Conservation (phyloP, 2,329 filamentous ascomycete species). For the Talaromyces sp. region DNA sequence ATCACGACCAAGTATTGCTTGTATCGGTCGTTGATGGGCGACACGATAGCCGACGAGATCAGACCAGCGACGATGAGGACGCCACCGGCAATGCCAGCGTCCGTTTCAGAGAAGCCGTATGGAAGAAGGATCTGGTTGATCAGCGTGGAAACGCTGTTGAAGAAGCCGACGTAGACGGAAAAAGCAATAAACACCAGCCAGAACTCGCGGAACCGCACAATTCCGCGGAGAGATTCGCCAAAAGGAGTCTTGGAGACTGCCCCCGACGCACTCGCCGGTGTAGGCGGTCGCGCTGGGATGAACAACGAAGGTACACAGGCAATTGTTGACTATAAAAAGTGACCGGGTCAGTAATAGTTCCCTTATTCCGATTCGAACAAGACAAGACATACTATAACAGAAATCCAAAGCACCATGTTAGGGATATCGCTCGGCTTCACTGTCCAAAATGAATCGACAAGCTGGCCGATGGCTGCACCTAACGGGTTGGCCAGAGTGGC, state of each 20-base stretch:
- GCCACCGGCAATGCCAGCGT: constrained; percentile 85
- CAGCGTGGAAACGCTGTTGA: constrained; percentile 85
- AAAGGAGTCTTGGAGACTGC: constrained; percentile 51
- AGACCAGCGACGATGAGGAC: constrained; percentile 86
- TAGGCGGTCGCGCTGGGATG: constrained; percentile 69
- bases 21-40: constrained; percentile 77
- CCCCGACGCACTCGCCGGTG: constrained; percentile 66
- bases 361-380: not conserved
- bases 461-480: constrained; percentile 80
- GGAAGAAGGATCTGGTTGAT: constrained; percentile 86
- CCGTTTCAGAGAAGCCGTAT: constrained; percentile 74
- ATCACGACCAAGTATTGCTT: constrained; percentile 72
- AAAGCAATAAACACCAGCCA: constrained; percentile 81
- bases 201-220: constrained; percentile 63
- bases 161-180: constrained; percentile 78
- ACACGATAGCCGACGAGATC: constrained; percentile 66
- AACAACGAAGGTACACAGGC: constrained; percentile 73
- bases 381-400: constrained; percentile 63
- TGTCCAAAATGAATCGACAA: constrained; percentile 77
- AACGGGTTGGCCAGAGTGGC: constrained; percentile 84
- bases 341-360: not conserved
- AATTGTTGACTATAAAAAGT: constrained; percentile 49
- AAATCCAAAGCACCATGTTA: constrained; percentile 75
- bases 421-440: constrained; percentile 61
- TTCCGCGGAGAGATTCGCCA: constrained; percentile 47